Evolutionary conservation across 1,139 yeast genomes (phyloP).

Genomic region (Casaregolazyma lundiana): DNA sequence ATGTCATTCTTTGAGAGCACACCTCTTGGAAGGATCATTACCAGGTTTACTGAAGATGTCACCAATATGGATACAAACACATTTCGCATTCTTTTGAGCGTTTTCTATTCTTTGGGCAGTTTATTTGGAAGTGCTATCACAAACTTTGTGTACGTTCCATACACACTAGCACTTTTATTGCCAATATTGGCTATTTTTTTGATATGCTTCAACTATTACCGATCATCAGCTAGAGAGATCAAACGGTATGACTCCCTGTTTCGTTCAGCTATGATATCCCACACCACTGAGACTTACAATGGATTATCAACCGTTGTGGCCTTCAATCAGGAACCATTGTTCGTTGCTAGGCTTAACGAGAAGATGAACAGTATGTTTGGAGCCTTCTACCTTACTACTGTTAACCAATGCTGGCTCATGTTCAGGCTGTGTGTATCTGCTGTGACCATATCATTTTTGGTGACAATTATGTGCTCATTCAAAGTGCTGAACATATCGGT

Average conservation of each 20-base stretch:
- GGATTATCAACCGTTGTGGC: conserved; percentile 68
- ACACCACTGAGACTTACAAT: conserved; percentile 64
- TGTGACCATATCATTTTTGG: conserved; percentile 38
- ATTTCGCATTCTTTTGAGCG: conserved; percentile 24
- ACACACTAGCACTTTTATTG: conserved; percentile 22
- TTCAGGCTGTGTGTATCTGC: conserved; percentile 53
- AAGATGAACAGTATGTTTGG: conserved; percentile 60
- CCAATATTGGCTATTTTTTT: conserved; percentile 30
- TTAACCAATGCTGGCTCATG: conserved; percentile 71
- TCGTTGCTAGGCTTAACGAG: conserved; percentile 43
- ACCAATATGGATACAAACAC: conserved; percentile 70
- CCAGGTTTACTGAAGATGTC: conserved; percentile 71
- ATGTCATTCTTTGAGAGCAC: conserved; percentile 51
- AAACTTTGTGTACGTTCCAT: conserved; percentile 30
- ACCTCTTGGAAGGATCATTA: conserved; percentile 53
- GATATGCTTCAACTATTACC: conserved; percentile 42
- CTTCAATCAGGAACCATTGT: conserved; percentile 44
- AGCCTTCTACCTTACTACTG: conserved; percentile 57
- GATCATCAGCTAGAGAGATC: conserved; percentile 71
- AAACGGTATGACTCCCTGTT: conserved; percentile 70
- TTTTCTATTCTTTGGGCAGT: conserved; percentile 21
- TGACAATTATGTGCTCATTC: conserved; percentile 52
- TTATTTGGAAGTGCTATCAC: conserved; percentile 23
- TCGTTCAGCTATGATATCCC: conserved; percentile 68
- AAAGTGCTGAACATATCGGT: conserved; percentile 55